Conservation (phyloP, 345 rosid genomes). For the Gynandropsis gynandra region DNA sequence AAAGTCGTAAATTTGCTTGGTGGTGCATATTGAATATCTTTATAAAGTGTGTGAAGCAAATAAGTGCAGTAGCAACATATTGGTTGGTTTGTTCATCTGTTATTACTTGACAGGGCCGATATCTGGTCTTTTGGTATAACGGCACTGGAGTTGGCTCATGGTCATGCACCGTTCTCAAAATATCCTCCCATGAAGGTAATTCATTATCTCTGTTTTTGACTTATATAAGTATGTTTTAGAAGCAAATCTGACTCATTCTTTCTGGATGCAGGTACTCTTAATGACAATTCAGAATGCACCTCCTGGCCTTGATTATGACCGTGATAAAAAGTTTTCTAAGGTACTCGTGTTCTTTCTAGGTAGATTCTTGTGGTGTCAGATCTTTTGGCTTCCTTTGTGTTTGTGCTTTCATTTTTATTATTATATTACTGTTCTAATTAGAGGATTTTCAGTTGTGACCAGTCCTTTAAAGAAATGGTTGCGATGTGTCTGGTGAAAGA, state of each 20-base stretch:
- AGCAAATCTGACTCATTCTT: constrained; percentile 25
- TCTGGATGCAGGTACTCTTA: constrained; percentile 58
- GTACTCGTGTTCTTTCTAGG: constrained; percentile 32
- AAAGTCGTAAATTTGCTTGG: no score
- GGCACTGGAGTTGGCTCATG: constrained; percentile 93
- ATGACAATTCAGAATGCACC: constrained; percentile 99
- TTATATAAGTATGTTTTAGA: constrained; percentile 7
- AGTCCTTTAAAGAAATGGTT: constrained; percentile 98
- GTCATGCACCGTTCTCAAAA: constrained; percentile 97
- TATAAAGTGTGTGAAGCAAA: constrained; percentile 17
- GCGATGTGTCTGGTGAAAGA: constrained; percentile 97
- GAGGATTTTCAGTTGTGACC: constrained; percentile 29
- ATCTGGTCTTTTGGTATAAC: constrained; percentile 99
- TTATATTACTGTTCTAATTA: constrained; percentile 23
- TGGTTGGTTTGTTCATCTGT: constrained; percentile 26
- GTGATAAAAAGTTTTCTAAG: constrained; percentile 91
- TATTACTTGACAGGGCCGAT: constrained; percentile 64
- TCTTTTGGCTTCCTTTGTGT: background rate
- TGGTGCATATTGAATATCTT: background rate
- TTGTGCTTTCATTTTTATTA: background rate
- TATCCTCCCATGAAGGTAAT: constrained; percentile 98
- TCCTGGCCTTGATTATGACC: constrained; percentile 90
- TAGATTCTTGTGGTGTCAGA: constrained; percentile 5
- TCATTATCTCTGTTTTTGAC: constrained; percentile 1
- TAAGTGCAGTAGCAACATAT: constrained; percentile 15